These are phyloP conservation scores for Ogataea pilisensis DNA, from an alignment of 805 yeast species.

Conservation along the genomic window DNA sequence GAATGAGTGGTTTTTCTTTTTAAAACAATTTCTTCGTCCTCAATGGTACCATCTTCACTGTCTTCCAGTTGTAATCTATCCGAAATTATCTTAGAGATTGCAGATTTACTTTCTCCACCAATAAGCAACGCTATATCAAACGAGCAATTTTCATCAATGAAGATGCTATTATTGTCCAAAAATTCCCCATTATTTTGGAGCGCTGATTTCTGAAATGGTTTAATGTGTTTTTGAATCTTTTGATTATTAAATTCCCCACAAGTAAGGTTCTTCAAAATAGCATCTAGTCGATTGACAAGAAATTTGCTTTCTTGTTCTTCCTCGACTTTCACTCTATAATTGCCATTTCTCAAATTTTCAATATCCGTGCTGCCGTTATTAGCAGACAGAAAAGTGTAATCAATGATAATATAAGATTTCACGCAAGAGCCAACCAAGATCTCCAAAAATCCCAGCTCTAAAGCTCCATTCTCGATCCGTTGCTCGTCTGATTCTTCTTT, in stretches of 20 bases:
- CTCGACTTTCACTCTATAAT: not conserved
- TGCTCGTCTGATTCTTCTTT: not conserved
- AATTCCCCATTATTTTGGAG: too few relatives aligned
- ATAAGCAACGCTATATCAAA: not conserved
- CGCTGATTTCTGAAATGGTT: not conserved
- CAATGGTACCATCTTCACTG: too few relatives aligned
- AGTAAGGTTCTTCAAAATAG: not conserved
- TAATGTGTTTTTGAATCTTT: not conserved
- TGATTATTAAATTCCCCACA: not conserved
- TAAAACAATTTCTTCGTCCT: not conserved
- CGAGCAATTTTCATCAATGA: not conserved
- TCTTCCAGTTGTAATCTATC: not conserved
- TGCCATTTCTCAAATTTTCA: not conserved
- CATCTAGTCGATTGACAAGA: not conserved
- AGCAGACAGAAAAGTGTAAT: not conserved
- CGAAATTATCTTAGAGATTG: not conserved
- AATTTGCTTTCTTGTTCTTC: not conserved
- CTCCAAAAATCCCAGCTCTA: conserved; percentile 6
- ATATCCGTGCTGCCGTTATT: not conserved
- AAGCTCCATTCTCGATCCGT: not conserved
- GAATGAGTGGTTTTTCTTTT: not conserved
- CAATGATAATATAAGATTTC: conserved; percentile 1
- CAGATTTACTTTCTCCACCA: not conserved
- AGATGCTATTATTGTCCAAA: not conserved
- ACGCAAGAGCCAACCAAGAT: conserved; percentile 3